Conservation (phyloP, 805 yeast species). For the Debaryomyces prosopidis region DNA sequence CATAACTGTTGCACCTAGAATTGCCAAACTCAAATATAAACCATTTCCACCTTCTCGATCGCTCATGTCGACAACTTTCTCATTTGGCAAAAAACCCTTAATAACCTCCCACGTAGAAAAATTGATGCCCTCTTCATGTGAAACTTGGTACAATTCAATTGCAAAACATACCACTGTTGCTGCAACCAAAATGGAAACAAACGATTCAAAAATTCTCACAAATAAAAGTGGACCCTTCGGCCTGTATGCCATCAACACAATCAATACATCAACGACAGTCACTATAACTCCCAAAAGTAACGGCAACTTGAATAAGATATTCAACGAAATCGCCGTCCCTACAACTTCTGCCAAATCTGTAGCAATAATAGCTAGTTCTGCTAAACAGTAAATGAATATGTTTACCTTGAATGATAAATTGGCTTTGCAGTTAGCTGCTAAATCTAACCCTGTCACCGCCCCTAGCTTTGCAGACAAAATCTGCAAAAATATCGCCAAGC, state of each 20-base stretch:
- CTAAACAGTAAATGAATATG: conserved; percentile 60
- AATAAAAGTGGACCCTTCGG: conserved; percentile 73
- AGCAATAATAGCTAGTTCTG: conserved; percentile 87
- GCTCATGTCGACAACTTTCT: conserved; percentile 33
- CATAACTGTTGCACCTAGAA: conserved; percentile 93
- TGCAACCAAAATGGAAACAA: conserved; percentile 69
- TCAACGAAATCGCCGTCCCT: conserved; percentile 85
- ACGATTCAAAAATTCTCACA: conserved; percentile 73
- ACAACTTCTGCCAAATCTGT: conserved; percentile 94
- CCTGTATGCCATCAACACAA: conserved; percentile 75
- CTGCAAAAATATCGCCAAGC: conserved; percentile 82
- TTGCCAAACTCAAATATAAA: conserved; percentile 74
- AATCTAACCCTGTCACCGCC: conserved; percentile 83
- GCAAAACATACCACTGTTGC: conserved; percentile 78
- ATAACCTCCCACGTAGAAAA: conserved; percentile 50
- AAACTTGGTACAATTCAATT: conserved; percentile 57
- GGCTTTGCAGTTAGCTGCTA: conserved; percentile 79
- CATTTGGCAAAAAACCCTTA: conserved; percentile 71
- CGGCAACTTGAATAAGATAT: conserved; percentile 75
- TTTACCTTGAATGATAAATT: conserved; percentile 71
- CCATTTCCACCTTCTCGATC: conserved; percentile 55
- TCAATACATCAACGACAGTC: conserved; percentile 79
- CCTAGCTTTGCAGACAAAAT: conserved; percentile 83
- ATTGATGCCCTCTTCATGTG: conserved; percentile 53
- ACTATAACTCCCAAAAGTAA: conserved; percentile 71